Evolutionary conservation across 2,329 filamentous ascomycete genomes (phyloP).

Genomic region (Pseudogymnoascus sp.): DNA sequence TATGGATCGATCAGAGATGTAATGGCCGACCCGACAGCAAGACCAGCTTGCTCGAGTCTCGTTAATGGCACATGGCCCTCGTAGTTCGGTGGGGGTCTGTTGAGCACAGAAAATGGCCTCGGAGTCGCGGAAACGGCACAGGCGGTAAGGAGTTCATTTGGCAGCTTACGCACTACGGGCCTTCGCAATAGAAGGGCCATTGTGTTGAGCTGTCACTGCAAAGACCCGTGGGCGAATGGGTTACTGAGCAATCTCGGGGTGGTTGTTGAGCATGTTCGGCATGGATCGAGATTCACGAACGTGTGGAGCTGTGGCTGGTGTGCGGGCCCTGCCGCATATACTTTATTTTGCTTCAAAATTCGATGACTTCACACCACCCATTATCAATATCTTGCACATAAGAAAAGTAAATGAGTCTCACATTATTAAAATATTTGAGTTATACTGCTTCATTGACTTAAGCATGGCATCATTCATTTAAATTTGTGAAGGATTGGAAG

Average conservation of each 20-base stretch:
- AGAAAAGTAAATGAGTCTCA: not conserved
- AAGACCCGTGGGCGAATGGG: not conserved
- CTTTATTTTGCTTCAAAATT: not conserved
- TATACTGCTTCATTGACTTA: not conserved
- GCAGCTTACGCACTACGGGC: constrained; percentile 17
- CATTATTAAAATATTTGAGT: not conserved
- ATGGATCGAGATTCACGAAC: not conserved
- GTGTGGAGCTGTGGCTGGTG: constrained; percentile 10
- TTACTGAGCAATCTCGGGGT: not conserved
- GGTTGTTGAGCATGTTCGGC: not conserved
- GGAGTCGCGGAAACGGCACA: constrained; percentile 21
- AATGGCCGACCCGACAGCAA: constrained; percentile 59
- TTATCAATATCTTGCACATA: not conserved
- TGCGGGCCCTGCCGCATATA: constrained; percentile 6
- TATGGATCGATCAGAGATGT: constrained; percentile 61
- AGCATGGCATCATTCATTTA: not conserved
- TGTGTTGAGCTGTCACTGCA: constrained; percentile 1
- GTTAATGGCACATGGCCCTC: constrained; percentile 88
- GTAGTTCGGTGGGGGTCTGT: constrained; percentile 80
- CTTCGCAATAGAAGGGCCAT: constrained; percentile 23
- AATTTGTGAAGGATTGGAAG: not conserved
- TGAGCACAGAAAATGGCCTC: constrained; percentile 68
- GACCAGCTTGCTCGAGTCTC: constrained; percentile 61
- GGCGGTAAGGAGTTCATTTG: constrained; percentile 22
- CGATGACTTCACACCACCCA: not conserved